Percentiles rank a stretch among this genome's conserved stretches.
These are phyloP conservation scores for Phaffomyces opuntiae DNA, from an alignment of 805 yeast genomes.

Conservation along the genomic window DNA sequence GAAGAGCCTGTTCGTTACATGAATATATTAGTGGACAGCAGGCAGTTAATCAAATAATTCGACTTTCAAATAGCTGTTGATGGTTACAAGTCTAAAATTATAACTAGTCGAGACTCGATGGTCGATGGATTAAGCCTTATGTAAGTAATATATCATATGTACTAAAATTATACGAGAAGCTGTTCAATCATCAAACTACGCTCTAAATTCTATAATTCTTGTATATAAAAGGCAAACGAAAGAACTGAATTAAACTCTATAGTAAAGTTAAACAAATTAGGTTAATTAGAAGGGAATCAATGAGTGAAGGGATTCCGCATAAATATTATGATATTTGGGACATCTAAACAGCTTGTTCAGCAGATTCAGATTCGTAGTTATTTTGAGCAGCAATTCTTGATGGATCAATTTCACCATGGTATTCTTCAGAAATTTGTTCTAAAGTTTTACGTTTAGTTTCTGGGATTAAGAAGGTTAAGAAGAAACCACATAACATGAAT, in stretches of 20 bases:
- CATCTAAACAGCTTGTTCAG: slow-evolving; percentile 13
- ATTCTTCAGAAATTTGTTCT: slow-evolving; percentile 74
- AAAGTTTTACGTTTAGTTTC: slow-evolving; percentile 90
- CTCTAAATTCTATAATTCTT: not conserved
- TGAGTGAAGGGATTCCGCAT: not conserved
- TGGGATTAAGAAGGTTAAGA: slow-evolving; percentile 63
- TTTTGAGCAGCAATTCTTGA: slow-evolving; percentile 25
- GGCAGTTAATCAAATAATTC: too few species aligned
- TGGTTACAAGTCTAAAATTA: too few species aligned
- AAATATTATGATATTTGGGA: not conserved
- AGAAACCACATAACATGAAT: slow-evolving; percentile 79
- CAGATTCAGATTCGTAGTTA: slow-evolving; percentile 13
- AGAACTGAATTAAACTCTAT: not conserved
- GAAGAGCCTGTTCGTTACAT: too few species aligned
- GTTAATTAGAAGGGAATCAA: not conserved
- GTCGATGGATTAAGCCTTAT: too few species aligned
- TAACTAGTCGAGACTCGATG: too few species aligned
- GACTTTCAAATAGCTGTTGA: too few species aligned
- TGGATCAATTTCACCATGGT: slow-evolving; percentile 71
- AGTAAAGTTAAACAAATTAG: not conserved
- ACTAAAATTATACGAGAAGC: too few species aligned
- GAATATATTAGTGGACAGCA: too few species aligned
- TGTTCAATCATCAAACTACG: not conserved
- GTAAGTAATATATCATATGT: too few species aligned
- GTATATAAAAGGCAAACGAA: not conserved